Evolutionary conservation across 2,329 filamentous ascomycete species (phyloP).

Genomic region (Aschersonia sp.): DNA sequence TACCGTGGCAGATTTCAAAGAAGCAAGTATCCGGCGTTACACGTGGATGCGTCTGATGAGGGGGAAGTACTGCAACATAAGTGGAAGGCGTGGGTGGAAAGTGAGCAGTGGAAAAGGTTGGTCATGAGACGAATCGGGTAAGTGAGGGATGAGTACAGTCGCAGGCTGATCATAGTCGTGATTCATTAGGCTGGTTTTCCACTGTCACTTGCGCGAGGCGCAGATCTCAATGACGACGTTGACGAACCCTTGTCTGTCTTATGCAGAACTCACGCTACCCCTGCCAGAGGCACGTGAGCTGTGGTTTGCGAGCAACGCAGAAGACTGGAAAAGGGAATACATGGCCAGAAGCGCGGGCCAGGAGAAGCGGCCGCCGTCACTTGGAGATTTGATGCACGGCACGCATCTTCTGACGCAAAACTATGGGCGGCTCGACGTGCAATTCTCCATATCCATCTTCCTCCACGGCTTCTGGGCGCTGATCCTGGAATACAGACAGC

Average conservation of each 20-base stretch:
- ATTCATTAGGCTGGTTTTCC: constrained; percentile 39
- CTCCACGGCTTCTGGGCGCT: constrained; percentile 52
- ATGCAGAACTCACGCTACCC: constrained; percentile 52
- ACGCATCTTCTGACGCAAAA: constrained; percentile 34
- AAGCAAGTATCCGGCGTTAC: constrained; percentile 35
- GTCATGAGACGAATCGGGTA: neutral
- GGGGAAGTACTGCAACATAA: constrained; percentile 44
- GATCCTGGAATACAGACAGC: constrained; percentile 51
- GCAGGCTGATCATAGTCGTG: neutral
- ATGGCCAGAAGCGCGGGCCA: constrained; percentile 24
- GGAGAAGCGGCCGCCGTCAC: constrained; percentile 29
- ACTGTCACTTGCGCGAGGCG: constrained; percentile 49
- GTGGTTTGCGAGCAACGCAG: constrained; percentile 50
- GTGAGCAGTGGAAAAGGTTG: constrained; percentile 52
- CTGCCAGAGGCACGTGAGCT: constrained; percentile 46
- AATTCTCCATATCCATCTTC: constrained; percentile 43
- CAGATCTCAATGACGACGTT: constrained; percentile 54
- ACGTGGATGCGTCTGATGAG: constrained; percentile 37
- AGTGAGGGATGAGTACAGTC: neutral
- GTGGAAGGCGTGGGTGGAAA: constrained; percentile 49
- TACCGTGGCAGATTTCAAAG: constrained; percentile 44
- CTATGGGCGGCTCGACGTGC: constrained; percentile 37
- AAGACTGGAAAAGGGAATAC: constrained; percentile 50
- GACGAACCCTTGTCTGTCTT: constrained; percentile 51
- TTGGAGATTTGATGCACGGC: constrained; percentile 43